Percentiles rank a stretch among this genome's conserved stretches.
Evolutionary conservation across 768 basidiomycete species (phyloP).

Genomic region (Mycena haematopus): DNA sequence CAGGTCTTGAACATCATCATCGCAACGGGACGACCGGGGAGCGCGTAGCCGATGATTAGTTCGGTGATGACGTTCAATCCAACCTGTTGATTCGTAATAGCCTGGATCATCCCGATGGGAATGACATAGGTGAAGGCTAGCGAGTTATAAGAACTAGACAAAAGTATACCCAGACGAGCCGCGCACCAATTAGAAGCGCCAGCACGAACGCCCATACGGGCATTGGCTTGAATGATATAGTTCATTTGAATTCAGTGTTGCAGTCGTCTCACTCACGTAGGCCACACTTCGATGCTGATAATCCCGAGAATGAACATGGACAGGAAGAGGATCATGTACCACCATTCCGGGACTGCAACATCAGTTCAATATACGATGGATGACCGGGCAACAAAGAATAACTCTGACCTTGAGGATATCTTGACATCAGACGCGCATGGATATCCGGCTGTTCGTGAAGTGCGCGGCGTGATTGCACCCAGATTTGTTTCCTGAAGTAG

Average conservation of each 20-base stretch:
- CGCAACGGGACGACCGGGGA: conserved; percentile 79
- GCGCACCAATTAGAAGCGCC: conserved; percentile 63
- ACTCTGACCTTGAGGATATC: conserved; percentile 59
- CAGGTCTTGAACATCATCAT: conserved; percentile 90
- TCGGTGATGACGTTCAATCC: conserved; percentile 72
- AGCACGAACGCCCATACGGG: conserved; percentile 65
- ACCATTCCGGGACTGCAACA: conserved; percentile 75
- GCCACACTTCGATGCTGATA: conserved; percentile 59
- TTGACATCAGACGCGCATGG: conserved; percentile 81
- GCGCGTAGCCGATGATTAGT: conserved; percentile 78
- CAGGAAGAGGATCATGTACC: conserved; percentile 72
- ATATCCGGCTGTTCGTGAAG: conserved; percentile 84
- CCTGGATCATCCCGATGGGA: conserved; percentile 64
- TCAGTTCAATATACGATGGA: neutral
- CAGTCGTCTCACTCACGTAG: conserved; percentile 38
- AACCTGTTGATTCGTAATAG: conserved; percentile 78
- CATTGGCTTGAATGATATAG: conserved; percentile 52
- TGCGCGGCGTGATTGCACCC: conserved; percentile 70
- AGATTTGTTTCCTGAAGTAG: conserved; percentile 82
- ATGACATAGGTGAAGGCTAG: conserved; percentile 70
- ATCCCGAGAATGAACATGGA: conserved; percentile 57
- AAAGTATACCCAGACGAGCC: neutral
- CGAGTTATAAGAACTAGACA: conserved; percentile 8
- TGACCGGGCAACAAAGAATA: neutral
- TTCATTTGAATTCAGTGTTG: conserved; percentile 43